Evolutionary conservation across 805 yeast genomes (phyloP).

Genomic region (Torulaspora indica): DNA sequence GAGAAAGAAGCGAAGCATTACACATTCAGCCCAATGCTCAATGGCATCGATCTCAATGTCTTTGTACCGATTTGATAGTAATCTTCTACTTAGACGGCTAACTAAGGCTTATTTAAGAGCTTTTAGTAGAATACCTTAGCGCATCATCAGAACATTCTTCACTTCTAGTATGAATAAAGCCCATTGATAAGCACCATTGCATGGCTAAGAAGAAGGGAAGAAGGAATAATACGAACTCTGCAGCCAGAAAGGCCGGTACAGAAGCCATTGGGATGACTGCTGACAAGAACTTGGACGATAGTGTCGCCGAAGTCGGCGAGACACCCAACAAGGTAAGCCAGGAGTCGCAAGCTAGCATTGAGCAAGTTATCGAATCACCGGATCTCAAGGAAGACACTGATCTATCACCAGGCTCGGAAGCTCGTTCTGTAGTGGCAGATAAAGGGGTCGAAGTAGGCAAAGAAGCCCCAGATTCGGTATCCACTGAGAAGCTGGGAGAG

Average conservation of each 20-base stretch:
- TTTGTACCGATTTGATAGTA: no score
- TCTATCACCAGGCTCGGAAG: background rate
- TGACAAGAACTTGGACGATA: background rate
- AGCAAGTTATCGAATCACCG: background rate
- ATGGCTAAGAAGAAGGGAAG: slow-evolving; percentile 5
- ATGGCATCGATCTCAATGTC: background rate
- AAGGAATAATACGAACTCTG: background rate
- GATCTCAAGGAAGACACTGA: background rate
- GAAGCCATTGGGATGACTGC: background rate
- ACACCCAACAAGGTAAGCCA: background rate
- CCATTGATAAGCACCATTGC: background rate
- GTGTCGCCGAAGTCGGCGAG: background rate
- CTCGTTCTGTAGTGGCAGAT: background rate
- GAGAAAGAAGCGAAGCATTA: no score
- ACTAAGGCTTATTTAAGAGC: background rate
- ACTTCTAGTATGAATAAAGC: background rate
- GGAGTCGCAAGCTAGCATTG: background rate
- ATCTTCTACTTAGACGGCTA: background rate
- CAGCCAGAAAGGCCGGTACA: background rate
- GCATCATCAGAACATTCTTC: background rate
- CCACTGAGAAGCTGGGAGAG: background rate
- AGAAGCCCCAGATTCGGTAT: background rate
- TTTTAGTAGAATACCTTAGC: background rate
- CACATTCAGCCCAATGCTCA: background rate
- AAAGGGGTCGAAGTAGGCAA: background rate